These are phyloP conservation scores for Ceratocystis albifundus DNA, from an alignment of 2,329 filamentous ascomycete species.

Conservation along the genomic window DNA sequence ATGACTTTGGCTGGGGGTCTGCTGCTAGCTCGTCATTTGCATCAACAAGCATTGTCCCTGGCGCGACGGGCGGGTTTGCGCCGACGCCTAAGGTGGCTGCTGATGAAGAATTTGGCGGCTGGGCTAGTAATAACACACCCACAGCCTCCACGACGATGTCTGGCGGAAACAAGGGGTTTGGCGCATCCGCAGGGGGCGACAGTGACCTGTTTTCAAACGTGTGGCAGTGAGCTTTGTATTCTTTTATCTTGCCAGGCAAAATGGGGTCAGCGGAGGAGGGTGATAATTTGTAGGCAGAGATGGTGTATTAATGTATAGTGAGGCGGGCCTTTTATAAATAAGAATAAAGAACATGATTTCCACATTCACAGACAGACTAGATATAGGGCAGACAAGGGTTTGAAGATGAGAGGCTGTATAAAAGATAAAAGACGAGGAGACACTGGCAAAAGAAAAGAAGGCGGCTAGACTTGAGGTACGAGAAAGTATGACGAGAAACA, in stretches of 20 bases:
- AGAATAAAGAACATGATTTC: conserved; percentile 12
- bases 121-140: conserved; percentile 58
- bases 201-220: conserved; percentile 91
- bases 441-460: not conserved
- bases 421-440: not conserved
- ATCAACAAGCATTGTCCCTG: conserved; percentile 49
- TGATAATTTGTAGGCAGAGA: not conserved
- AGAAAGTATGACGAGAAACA: not conserved
- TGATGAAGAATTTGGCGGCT: conserved; percentile 93
- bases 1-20: conserved; percentile 52
- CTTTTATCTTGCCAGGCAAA: not conserved
- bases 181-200: conserved; percentile 40
- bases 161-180: conserved; percentile 39
- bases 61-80: conserved; percentile 54
- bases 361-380: not conserved
- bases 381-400: not conserved
- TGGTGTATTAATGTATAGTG: conserved; percentile 5
- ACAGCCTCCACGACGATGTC: conserved; percentile 41
- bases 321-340: conserved; percentile 19
- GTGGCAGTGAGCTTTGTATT: conserved; percentile 54
- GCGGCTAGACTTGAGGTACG: not conserved
- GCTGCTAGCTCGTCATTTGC: conserved; percentile 37
- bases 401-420: not conserved
- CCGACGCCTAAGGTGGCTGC: conserved; percentile 59
- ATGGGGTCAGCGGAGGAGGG: not conserved